phyloP scores from a whole-genome alignment of 139 green algal genomes.

The Chlorella vulgaris region DNA sequence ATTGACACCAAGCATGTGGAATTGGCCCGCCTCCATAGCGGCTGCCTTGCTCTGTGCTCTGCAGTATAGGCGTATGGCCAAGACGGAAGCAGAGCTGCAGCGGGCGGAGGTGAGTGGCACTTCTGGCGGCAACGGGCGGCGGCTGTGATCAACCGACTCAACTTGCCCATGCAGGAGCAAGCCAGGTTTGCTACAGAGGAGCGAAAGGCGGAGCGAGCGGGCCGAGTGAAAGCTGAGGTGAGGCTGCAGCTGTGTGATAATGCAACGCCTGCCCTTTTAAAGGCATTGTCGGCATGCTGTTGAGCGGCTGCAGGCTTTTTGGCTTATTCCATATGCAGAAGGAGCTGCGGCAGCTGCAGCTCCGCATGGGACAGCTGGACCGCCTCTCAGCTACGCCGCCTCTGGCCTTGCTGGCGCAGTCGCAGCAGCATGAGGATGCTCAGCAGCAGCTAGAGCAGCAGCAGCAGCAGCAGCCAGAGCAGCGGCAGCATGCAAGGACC shows the following conservation, averaged over 20 bases:
- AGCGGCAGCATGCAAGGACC: too few relatives aligned
- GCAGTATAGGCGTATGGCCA: too few relatives aligned
- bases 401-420: background rate
- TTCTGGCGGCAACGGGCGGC: background rate
- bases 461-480: background rate
- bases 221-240: conserved; percentile 41
- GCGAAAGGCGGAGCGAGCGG: conserved; percentile 29
- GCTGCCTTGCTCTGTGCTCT: background rate
- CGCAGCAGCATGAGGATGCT: background rate
- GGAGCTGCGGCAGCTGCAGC: conserved; percentile 36
- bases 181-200: conserved; percentile 27
- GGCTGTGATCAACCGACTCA: background rate
- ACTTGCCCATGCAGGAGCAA: conserved; percentile 15
- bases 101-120: background rate
- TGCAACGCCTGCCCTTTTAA: background rate
- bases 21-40: too few relatives aligned
- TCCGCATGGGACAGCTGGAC: conserved; percentile 17
- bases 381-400: background rate
- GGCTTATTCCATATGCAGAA: too few relatives aligned
- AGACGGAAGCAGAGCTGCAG: too few relatives aligned
- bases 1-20: too few relatives aligned
- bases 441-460: background rate
- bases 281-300: background rate
- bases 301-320: too few relatives aligned
- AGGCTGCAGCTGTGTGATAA: too few relatives aligned